Evolutionary conservation across 768 basidiomycete genomes (phyloP).

Genomic region (Termitomyces sp.): DNA sequence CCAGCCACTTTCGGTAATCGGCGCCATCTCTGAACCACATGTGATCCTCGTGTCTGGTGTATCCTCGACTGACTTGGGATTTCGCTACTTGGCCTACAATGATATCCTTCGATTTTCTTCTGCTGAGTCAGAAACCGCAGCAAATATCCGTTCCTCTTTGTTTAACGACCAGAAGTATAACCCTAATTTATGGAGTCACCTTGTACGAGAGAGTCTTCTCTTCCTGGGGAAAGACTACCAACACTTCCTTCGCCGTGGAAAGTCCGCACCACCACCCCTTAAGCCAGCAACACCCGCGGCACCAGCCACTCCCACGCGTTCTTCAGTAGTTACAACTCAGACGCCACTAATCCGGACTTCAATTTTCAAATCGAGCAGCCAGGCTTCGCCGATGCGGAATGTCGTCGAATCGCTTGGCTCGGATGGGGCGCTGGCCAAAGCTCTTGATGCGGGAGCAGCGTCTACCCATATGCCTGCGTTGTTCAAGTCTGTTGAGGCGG

Average conservation of each 20-base stretch:
- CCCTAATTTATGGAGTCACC: constrained; percentile 56
- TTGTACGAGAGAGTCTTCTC: constrained; percentile 54
- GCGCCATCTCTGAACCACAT: constrained; percentile 43
- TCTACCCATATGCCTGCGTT: constrained; percentile 34
- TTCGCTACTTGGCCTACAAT: constrained; percentile 60
- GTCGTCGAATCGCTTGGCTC: constrained; percentile 55
- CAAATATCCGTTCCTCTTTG: constrained; percentile 43
- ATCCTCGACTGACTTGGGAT: constrained; percentile 43
- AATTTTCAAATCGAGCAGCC: constrained; percentile 36
- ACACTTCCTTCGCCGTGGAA: constrained; percentile 53
- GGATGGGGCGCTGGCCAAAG: constrained; percentile 49
- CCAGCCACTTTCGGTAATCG: constrained; percentile 43
- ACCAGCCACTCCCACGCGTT: constrained; percentile 8
- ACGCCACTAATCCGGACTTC: constrained; percentile 34
- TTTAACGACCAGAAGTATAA: constrained; percentile 66
- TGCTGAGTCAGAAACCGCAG: constrained; percentile 33
- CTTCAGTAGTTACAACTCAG: constrained; percentile 31
- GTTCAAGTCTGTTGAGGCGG: constrained; percentile 34
- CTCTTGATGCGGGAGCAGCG: constrained; percentile 40
- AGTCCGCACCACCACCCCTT: constrained; percentile 22
- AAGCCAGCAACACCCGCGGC: constrained; percentile 10
- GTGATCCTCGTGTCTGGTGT: constrained; percentile 59
- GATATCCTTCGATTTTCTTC: constrained; percentile 51
- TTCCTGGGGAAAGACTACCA: constrained; percentile 68
- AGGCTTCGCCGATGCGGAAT: constrained; percentile 42